phyloP scores from a whole-genome alignment of 441 rosid genomes.

The Syzygium malaccense region DNA sequence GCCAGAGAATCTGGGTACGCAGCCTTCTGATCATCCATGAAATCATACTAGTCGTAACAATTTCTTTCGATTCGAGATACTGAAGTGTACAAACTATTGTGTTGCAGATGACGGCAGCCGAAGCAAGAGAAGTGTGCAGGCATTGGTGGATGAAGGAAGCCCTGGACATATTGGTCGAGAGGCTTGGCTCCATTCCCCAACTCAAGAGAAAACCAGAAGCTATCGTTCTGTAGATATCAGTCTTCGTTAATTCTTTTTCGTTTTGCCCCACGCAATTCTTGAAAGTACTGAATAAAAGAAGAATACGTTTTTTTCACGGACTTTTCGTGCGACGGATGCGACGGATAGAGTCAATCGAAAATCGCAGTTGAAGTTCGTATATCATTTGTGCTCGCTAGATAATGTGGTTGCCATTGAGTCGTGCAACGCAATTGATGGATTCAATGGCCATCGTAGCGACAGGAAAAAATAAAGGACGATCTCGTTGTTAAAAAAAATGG shows the following conservation, averaged over 20 bases:
- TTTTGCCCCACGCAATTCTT: background rate
- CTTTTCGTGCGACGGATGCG: background rate
- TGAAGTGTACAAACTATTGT: background rate
- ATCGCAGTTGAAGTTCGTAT: background rate
- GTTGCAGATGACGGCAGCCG: background rate
- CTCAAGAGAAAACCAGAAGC: background rate
- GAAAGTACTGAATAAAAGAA: background rate
- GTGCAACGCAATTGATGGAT: background rate
- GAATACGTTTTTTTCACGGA: background rate
- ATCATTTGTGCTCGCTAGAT: background rate
- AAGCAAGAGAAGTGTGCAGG: background rate
- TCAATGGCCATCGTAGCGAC: background rate
- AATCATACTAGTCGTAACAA: background rate
- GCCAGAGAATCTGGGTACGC: background rate
- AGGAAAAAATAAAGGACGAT: background rate
- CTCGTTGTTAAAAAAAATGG: background rate
- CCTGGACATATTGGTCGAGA: background rate
- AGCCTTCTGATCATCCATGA: background rate
- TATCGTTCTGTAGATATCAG: background rate
- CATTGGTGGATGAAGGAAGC: constrained; percentile 3
- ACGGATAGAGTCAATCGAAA: background rate
- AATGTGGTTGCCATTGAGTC: background rate
- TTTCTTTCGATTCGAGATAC: background rate
- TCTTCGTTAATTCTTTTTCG: background rate
- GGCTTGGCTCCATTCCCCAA: background rate